Evolutionary conservation across 2,329 filamentous ascomycete species (phyloP), one percentile per base, ranked within the genome.

Genomic region (Pseudonectria buxi): DNA sequence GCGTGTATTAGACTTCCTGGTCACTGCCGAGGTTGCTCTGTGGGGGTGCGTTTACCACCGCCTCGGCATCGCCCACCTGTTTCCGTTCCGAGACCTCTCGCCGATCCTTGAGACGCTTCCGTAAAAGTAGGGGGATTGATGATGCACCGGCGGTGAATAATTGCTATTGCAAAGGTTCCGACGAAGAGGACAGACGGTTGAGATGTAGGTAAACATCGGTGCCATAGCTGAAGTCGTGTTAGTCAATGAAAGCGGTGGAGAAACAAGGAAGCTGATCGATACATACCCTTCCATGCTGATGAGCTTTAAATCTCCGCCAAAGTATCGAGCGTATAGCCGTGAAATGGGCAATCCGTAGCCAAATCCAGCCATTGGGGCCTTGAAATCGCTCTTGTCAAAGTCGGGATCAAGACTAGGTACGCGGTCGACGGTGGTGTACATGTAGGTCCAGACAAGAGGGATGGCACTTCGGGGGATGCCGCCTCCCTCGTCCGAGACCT

Each of bases 211-310:
- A 98, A 34, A 96, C 92, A 58, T 98, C 92, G 33, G 92, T 98
- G 47, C 92, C 92, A 63, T 98, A 98, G 40, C 90, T 95, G 51
- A 30, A 24, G 30, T 10, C 24, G 11, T 24, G 24, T 15, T n/a
- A 16, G 40, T 49, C 38, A 51, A 40, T 36, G 33, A 25, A 36
- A 34, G 16, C 31, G 24, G 12, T 32, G 16, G 12, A 16, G 26
- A 25, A 43, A 32, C 22, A 33, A 30, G 35, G 13, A 33, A 24
- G 32, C 24, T 40, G 44, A 32, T 25, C 14, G 29, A 36, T 33
- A 60, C 84, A 72, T 70, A 95, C 86, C 92, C 92, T 71, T 98
- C 92, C 92, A 98, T 98, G 61, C 88, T 95, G 56, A 98, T 98
- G 60, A 98, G 65, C 65, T 96, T 96, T 53, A 98, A 62, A 61